phyloP scores from a whole-genome alignment of 1,284 basidiomycete species.

The Tetrapyrgos nigripes region DNA sequence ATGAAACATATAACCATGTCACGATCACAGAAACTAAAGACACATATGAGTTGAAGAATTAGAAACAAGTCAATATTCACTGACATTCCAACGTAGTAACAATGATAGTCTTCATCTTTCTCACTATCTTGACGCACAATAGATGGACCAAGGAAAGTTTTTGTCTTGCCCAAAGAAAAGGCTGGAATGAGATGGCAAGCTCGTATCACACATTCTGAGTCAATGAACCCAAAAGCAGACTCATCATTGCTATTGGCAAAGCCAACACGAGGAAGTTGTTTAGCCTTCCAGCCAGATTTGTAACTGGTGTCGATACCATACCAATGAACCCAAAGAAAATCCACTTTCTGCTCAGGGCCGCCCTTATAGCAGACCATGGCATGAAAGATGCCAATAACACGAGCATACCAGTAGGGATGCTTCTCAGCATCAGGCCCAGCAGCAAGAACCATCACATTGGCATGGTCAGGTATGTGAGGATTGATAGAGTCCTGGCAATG shows the following conservation, averaged over 20 bases:
- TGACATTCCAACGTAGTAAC: slow-evolving; percentile 4
- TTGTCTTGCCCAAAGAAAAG: neutral
- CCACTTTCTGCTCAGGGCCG: neutral
- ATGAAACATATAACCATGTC: slow-evolving; percentile 29
- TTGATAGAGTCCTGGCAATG: neutral
- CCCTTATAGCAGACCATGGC: slow-evolving; percentile 34
- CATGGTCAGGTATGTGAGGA: slow-evolving; percentile 5
- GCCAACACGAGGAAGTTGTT: neutral
- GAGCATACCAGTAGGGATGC: slow-evolving; percentile 18
- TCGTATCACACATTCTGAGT: neutral
- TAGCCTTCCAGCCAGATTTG: neutral
- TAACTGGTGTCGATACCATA: neutral
- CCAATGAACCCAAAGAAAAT: slow-evolving; percentile 9
- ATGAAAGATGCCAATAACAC: slow-evolving; percentile 22
- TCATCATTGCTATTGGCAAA: neutral
- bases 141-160: neutral
- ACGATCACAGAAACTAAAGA: slow-evolving; percentile 27
- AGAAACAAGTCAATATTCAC: neutral
- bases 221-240: slow-evolving; percentile 2
- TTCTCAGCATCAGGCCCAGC: slow-evolving; percentile 13
- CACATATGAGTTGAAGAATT: neutral
- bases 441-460: slow-evolving; percentile 24
- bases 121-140: neutral
- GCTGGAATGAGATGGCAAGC: slow-evolving; percentile 3
- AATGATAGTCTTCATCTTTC: neutral